phyloP scores from a whole-genome alignment of 2,329 filamentous ascomycete genomes.

The Cladophialophora psammophila region DNA sequence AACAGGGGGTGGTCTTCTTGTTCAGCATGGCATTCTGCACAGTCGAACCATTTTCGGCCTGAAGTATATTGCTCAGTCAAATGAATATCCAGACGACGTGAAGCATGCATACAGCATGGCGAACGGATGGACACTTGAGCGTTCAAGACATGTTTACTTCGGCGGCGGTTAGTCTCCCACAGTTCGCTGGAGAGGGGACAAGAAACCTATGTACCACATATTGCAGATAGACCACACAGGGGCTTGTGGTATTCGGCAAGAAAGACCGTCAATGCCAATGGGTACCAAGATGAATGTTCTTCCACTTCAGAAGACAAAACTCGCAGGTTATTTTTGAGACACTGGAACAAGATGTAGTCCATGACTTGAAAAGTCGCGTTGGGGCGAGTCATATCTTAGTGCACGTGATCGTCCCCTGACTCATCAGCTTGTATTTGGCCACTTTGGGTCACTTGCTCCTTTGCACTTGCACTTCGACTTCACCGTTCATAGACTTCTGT shows the following conservation, averaged over 20 bases:
- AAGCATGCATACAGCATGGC: conserved; percentile 75
- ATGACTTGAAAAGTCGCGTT: conserved; percentile 9
- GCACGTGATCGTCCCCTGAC: conserved; percentile 1
- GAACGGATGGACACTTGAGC: conserved; percentile 96
- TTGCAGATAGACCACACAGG: not conserved
- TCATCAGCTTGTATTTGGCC: not conserved
- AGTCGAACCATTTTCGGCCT: conserved; percentile 99
- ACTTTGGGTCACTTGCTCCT: not conserved
- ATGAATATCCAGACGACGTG: not conserved
- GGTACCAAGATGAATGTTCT: not conserved
- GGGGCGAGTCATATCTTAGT: conserved; percentile 14
- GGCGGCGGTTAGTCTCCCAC: not conserved
- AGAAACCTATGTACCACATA: conserved; percentile 16
- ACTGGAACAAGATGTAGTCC: not conserved
- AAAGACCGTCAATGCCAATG: not conserved
- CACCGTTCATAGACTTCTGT: too few species aligned
- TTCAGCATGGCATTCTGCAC: conserved; percentile 90
- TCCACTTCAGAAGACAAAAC: not conserved
- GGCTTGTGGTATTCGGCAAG: not conserved
- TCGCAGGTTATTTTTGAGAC: not conserved
- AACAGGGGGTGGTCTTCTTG: conserved; percentile 76
- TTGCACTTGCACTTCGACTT: not conserved
- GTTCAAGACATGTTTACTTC: conserved; percentile 96
- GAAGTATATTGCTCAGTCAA: conserved; percentile 10
- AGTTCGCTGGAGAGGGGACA: not conserved